Evolutionary conservation across 176 grass and related monocot species (phyloP).

Genomic region (Metroxylon sagu): DNA sequence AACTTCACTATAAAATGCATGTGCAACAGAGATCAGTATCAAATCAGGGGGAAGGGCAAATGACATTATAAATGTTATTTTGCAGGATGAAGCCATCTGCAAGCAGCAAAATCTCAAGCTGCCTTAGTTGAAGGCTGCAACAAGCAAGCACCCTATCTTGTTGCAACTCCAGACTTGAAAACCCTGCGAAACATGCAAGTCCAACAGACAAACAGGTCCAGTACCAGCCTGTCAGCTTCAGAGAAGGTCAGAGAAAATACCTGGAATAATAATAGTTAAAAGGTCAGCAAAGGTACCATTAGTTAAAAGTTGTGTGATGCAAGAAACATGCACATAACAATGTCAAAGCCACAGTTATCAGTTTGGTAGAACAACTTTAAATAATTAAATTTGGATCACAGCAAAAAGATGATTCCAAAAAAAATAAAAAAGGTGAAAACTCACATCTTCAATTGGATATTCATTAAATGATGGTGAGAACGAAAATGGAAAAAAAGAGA

Average conservation of each 20-base stretch:
- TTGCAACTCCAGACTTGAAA: constrained; percentile 28
- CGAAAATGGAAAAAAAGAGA: not conserved
- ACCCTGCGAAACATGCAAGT: constrained; percentile 42
- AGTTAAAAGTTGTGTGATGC: too few species aligned
- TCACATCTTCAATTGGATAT: too few species aligned
- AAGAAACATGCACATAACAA: too few species aligned
- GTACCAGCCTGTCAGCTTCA: constrained; percentile 93
- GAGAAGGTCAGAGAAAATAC: constrained; percentile 97
- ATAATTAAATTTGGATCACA: too few species aligned
- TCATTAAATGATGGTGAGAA: too few species aligned
- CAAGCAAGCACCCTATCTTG: constrained; percentile 13
- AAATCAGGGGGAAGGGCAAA: too few species aligned
- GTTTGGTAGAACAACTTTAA: too few species aligned
- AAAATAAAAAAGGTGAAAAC: constrained; percentile 2
- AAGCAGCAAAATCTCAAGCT: not conserved
- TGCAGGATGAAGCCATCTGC: too few species aligned
- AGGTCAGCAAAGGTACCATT: constrained; percentile 8
- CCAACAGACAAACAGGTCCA: constrained; percentile 22
- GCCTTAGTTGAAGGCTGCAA: constrained; percentile 9
- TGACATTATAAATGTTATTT: too few species aligned
- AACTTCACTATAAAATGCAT: too few species aligned
- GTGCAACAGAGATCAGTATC: too few species aligned
- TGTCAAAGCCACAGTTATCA: too few species aligned
- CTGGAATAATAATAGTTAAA: constrained; percentile 57
- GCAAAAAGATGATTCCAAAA: not conserved